Base-by-base conservation (phyloP, 148 eudicot species). In the Arctostaphylos glauca region DNA sequence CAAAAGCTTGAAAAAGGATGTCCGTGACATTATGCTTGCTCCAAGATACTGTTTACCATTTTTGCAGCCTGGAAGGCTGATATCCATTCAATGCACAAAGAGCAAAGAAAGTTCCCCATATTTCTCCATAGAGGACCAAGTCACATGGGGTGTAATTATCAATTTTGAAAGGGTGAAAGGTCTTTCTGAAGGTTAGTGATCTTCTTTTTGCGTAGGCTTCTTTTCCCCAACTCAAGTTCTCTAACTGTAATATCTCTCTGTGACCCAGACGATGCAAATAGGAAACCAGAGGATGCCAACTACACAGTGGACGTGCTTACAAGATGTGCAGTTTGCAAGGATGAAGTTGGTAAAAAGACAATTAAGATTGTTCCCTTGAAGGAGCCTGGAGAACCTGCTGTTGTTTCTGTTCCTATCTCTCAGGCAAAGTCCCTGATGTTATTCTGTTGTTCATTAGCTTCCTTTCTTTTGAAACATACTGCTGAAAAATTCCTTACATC, bases 31-130 rank as follows among this genome's bases (percentile, higher is more conserved):
- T 77, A 85, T 94, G 43, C 85, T 88, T 74, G 80, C 94, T 85
- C 94, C 98, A 14, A 92, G 87, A 86, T 90, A 94, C 83, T 93
- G 98, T 86, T 92, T 96, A 80, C 99, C 98, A 21, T 96, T 94
- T 89, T 87, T 96, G 85, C 98, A 96, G 88, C 98, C 99, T 74
- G 99, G 99, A 59, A 90, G 99, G 87, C 99, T 96, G 88, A 93
- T 93, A 58, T 91, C 89, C 74, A 84, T 94, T 16, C 86, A 90
- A 81, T 93, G 94, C 85, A 82, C 92, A 54, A 88, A 76, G 86
- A 85, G 68, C 83, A 91, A 87, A 25, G 94, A 89, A 67, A 86
- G 58, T 79, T 82, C 78, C 50, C 88, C 90, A 10, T 87, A 92
- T 66, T 91, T 96, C 83, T 89, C 93, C 72, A 84, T 93, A 46